These are phyloP conservation scores for Xylaria digitata DNA, from an alignment of 2,329 filamentous ascomycete species.

Conservation along the genomic window DNA sequence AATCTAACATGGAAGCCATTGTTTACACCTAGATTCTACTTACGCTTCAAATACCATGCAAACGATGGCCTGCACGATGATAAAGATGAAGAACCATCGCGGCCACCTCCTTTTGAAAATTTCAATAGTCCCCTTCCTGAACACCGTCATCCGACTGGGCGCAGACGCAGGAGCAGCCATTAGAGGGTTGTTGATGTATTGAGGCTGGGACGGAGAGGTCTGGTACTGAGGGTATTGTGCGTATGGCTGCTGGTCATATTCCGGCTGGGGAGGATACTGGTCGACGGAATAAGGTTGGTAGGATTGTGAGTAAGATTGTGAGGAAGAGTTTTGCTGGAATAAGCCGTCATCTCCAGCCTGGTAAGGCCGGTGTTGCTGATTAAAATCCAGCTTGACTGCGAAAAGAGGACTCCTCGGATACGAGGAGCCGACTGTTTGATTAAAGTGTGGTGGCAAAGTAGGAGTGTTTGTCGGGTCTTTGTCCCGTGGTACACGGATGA, in stretches of 20 bases:
- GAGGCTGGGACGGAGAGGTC: slow-evolving; percentile 32
- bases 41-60: slow-evolving; percentile 89
- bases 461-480: slow-evolving; percentile 17
- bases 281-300: slow-evolving; percentile 36
- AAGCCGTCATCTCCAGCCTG: slow-evolving; percentile 44
- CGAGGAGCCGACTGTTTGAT: slow-evolving; percentile 43
- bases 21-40: slow-evolving; percentile 52
- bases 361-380: slow-evolving; percentile 43
- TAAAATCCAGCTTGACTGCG: slow-evolving; percentile 48
- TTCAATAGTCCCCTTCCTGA: slow-evolving; percentile 69
- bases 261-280: slow-evolving; percentile 38
- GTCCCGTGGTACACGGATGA: slow-evolving; percentile 21
- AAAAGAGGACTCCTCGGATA: slow-evolving; percentile 41
- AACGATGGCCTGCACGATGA: slow-evolving; percentile 80
- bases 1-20: background rate
- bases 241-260: slow-evolving; percentile 43
- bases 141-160: slow-evolving; percentile 49
- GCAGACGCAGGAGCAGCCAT: slow-evolving; percentile 51
- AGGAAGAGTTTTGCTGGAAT: slow-evolving; percentile 46
- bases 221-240: slow-evolving; percentile 46
- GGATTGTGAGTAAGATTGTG: slow-evolving; percentile 29
- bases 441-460: slow-evolving; percentile 14
- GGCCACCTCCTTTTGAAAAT: slow-evolving; percentile 88
- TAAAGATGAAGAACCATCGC: slow-evolving; percentile 81
- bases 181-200: slow-evolving; percentile 50